Evolutionary conservation across 2,329 filamentous ascomycete species (phyloP).

Genomic region (Monascus ruber): DNA sequence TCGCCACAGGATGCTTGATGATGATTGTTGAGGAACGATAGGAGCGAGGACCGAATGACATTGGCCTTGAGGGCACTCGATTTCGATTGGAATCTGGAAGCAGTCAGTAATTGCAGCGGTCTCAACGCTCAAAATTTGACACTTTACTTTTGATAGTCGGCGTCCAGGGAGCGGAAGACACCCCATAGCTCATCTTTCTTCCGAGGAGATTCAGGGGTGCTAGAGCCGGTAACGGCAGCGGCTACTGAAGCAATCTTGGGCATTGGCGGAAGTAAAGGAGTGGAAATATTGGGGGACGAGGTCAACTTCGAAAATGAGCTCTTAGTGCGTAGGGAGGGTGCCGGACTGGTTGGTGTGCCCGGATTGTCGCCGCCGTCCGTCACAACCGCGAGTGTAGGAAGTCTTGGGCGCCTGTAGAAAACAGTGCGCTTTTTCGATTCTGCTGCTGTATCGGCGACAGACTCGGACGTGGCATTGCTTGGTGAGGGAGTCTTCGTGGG

Average conservation of each 20-base stretch:
- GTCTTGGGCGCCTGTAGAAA: conserved; percentile 25
- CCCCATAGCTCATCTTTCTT: conserved; percentile 62
- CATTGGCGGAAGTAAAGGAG: conserved; percentile 37
- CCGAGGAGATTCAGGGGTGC: conserved; percentile 29
- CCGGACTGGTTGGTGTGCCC: conserved; percentile 26
- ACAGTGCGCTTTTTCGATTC: conserved; percentile 18
- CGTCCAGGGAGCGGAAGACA: conserved; percentile 56
- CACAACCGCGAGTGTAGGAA: conserved; percentile 30
- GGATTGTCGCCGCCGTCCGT: conserved; percentile 23
- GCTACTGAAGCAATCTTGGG: conserved; percentile 32
- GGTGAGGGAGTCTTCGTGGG: conserved; percentile 9
- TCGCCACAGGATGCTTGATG: conserved; percentile 55
- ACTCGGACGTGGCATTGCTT: conserved; percentile 7
- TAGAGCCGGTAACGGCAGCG: conserved; percentile 20
- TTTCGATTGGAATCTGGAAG: conserved; percentile 56
- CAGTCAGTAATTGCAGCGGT: conserved; percentile 1
- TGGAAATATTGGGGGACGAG: conserved; percentile 30
- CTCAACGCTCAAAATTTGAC: not conserved
- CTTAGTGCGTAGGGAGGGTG: conserved; percentile 28
- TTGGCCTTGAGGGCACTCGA: conserved; percentile 62
- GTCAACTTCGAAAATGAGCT: conserved; percentile 38
- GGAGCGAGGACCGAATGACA: conserved; percentile 57
- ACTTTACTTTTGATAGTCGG: conserved; percentile 53
- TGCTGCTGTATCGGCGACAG: conserved; percentile 6
- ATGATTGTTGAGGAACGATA: conserved; percentile 67